Base-by-base conservation (phyloP, 2,329 filamentous ascomycete species). In the Ceratocystis colombiana region DNA sequence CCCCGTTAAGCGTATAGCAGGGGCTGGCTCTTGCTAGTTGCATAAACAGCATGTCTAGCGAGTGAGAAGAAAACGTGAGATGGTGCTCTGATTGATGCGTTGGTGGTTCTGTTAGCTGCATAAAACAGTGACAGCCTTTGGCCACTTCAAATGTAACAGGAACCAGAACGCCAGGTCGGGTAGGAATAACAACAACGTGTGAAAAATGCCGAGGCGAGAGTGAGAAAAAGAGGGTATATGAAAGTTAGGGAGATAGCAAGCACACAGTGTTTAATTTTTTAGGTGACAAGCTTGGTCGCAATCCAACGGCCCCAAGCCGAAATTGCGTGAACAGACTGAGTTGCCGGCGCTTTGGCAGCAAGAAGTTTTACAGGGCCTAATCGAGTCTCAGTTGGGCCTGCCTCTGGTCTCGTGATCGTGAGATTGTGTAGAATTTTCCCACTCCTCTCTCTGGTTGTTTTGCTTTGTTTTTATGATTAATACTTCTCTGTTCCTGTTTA, bases 341-440 rank as follows among this genome's bases (percentile, higher is more conserved):
- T 17, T 57, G 22, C 25, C 53, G 7, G 53, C 53, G 22, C 53
- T 57, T 57, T 57, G 53, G 53, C 22, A 57, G 25, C 30, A 28
- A 57, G 10, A 17, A 57, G 46, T 50, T 57, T 30, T 57, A 57
- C 53, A 57, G 30, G 22, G 53, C 25, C 53, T 57, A 57, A 30
- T 57, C 53, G 53, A 57, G 53, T 30, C 22, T 57, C 53, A 28
- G 22, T 30, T 17, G 25, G 12, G 22, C 1, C 25, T 17, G 25
- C 22, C 22, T n/a, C 22, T 50, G 46, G 46, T n/a, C n/a, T 50
- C 46, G 22, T 50, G 46, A 22, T 50, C 46, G 22, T 50, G 46
- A 22, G 46, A 50, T 15, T n/a, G 46, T 22, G 22, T n/a, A 50
- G n/a, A 50, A 22, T 12, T 41, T 12, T 41, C 0, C 37, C 37